phyloP scores from a whole-genome alignment of 352 stramenopile species.

The Pythium folliculosum region DNA sequence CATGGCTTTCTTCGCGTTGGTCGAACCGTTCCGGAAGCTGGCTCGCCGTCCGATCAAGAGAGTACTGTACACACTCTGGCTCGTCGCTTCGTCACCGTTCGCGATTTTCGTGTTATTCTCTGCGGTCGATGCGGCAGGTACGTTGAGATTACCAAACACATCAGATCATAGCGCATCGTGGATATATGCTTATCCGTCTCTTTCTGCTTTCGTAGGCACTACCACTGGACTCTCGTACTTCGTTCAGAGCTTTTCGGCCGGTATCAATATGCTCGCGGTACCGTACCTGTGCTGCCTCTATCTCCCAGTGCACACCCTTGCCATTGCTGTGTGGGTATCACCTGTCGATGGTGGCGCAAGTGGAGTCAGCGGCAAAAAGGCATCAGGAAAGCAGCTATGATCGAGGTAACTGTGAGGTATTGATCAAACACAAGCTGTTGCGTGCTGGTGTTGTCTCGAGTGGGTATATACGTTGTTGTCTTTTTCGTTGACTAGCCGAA shows the following conservation, averaged over 20 bases:
- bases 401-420: background rate
- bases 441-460: background rate
- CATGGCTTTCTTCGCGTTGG: conserved; percentile 61
- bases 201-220: conserved; percentile 26
- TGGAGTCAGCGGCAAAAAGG: background rate
- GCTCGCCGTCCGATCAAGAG: conserved; percentile 15
- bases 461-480: background rate
- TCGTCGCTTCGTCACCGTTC: conserved; percentile 59
- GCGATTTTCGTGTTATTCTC: conserved; percentile 35
- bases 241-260: conserved; percentile 51
- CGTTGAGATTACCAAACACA: conserved; percentile 2
- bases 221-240: conserved; percentile 31
- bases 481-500: background rate
- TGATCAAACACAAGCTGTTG: background rate
- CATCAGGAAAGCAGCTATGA: conserved; percentile 1
- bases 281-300: conserved; percentile 75
- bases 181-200: background rate
- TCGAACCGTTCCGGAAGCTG: conserved; percentile 35
- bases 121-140: conserved; percentile 31
- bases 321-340: conserved; percentile 49
- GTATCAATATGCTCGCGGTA: conserved; percentile 59
- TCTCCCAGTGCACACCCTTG: conserved; percentile 66
- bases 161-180: background rate
- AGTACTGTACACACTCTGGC: conserved; percentile 38
- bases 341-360: conserved; percentile 1